Evolutionary conservation across 2,329 filamentous ascomycete species (phyloP), one percentile per base, ranked within the genome.

Genomic region (Davidsoniella virescens): DNA sequence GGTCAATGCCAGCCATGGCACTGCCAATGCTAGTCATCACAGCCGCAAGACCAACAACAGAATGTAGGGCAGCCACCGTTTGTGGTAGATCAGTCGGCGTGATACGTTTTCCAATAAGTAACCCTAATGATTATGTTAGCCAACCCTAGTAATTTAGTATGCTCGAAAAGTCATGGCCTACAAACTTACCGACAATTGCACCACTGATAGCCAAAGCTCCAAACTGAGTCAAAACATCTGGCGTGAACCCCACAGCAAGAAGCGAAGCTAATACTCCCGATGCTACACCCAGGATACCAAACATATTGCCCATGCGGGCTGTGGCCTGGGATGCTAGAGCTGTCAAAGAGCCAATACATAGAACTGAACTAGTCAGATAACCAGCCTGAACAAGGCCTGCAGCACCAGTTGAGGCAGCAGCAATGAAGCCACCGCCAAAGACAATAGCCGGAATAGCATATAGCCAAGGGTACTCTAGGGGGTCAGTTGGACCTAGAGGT

Each of bases 11-110:
- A 14, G 78, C 77, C 72, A 94, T 78, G 16, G 94, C 85, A 56
- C 84, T 90, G 45, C 86, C 87, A 55, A 92, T 85, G 58, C 84
- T 92, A 1, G 87, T 94, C 57, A 94, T 64, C 0, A 94, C 87
- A 8, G 87, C 87, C 9, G 87, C 87, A 1, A 94, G 72, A 62
- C 87, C 87, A 29, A 94, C 87, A 6, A 94, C 87, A 0, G 86
- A 93, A 65, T 94, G 87, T 26, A 94, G 69, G 0, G 87, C 87
- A 17, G 87, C 87, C 2, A 94, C 87, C 0, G 86, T 94, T 62
- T 94, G 87, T 0, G 87, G 87, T 2, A 94, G 75, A 50, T 87
- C 84, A 0, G 87, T 94, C 0, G 87, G 84, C 0, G 86, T 93
- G 56, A 94, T 94, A 10, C 86, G 77, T 58, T 86, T 82, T 41